Base-by-base conservation (phyloP, 257 asterid genomes). In the Solanum lignicaule region DNA sequence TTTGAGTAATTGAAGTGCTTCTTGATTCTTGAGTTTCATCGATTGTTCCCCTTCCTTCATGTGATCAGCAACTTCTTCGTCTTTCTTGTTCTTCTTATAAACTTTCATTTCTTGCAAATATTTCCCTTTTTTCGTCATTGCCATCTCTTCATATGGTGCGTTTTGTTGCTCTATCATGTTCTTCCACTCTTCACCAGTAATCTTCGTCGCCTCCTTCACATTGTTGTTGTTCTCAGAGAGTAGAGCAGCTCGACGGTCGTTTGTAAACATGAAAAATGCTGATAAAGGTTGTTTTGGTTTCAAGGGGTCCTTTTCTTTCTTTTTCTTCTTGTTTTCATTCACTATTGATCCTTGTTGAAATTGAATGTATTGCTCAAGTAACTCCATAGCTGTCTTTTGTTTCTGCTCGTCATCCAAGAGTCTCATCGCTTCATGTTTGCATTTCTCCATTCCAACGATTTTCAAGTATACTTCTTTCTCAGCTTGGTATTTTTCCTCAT, bases 391-490 rank as follows among this genome's bases (percentile, higher is more conserved):
- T 15, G 94, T 93, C 90, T 94, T 96, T 86, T 94, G 97, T 69
- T 93, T 96, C 86, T 96, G 98, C 87, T 95, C 98, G 15, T 95
- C 98, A 81, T 96, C 99, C 36, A 94, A 87, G 5, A 96, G 97
- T 91, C 73, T 93, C 96, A 94, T 92, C 0, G 96, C 99, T 89
- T 96, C 99, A 0, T 84, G 93, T 87, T 96, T 97, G 10, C 98
- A 94, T 83, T 95, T 96, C 86, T 94, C 98, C n/a, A 90, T 92
- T 21, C 98, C 98, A 0, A 91, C 90, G 9, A 94, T 87, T 87
- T 94, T 96, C 91, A 95, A 90, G 87, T 94, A 95, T 5, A 93
- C 92, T 86, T 95, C 98, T 60, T 94, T 96, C 88, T 96, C 96
- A 4, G 94, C 89, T 88, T 93, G 95, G 89, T 95, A 96, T 79